A percentile compares a stretch with the other conserved stretches of the same genome.
Conservation (phyloP, 208 protist species). For the Leishmania tropica region DNA sequence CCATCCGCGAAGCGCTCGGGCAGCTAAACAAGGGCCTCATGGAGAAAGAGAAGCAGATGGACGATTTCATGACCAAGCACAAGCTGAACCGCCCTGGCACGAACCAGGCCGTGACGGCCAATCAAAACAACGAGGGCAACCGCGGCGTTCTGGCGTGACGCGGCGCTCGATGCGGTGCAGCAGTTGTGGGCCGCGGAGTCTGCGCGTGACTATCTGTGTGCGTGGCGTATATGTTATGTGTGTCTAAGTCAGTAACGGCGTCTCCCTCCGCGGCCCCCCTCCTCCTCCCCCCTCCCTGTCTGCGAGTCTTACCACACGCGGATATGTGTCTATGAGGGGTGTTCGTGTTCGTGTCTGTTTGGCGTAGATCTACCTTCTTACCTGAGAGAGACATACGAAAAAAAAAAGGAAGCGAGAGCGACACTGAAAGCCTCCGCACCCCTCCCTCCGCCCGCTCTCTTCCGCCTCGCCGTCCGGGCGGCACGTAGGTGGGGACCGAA, state of each 20-base stretch:
- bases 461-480: neutral
- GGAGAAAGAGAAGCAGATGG: slow-evolving; percentile 86
- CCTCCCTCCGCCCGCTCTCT: neutral
- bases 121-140: slow-evolving; percentile 32
- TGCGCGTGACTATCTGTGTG: neutral
- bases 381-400: neutral
- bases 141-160: slow-evolving; percentile 75
- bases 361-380: neutral
- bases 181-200: neutral
- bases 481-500: neutral
- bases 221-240: neutral
- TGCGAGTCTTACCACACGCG: neutral
- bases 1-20: slow-evolving; percentile 72
- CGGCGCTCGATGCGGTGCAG: slow-evolving; percentile 1
- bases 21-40: slow-evolving; percentile 76
- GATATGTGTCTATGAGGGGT: neutral
- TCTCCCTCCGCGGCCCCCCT: neutral
- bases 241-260: slow-evolving; percentile 7
- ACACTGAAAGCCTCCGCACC: neutral
- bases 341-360: neutral
- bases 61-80: slow-evolving; percentile 85
- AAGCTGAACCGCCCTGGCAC: slow-evolving; percentile 58
- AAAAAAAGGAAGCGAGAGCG: neutral
- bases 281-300: neutral
- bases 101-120: slow-evolving; percentile 40